phyloP scores from a whole-genome alignment of 1,139 yeast genomes.

The Lodderomyces metapsilosis region DNA sequence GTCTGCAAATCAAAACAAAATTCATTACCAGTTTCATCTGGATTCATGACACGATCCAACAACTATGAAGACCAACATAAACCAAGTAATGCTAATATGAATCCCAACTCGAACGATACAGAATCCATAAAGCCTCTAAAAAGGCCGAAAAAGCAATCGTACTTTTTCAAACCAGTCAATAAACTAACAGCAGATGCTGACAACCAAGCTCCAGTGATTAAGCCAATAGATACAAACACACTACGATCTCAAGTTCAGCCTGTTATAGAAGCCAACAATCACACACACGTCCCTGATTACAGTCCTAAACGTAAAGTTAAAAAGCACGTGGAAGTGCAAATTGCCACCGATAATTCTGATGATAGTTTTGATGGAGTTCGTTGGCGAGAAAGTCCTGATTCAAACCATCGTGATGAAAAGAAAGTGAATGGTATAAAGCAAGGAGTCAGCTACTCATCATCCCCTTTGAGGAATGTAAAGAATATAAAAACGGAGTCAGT shows the following conservation, averaged over 20 bases:
- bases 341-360: conserved; percentile 37
- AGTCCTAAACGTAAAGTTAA: conserved; percentile 1
- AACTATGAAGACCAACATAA: background rate
- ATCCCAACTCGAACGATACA: conserved; percentile 7
- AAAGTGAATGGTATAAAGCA: background rate
- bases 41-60: background rate
- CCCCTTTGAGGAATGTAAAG: conserved; percentile 33
- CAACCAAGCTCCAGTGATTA: conserved; percentile 1
- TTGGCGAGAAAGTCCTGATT: conserved; percentile 38
- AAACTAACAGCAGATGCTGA: conserved; percentile 12
- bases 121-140: conserved; percentile 16
- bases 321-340: conserved; percentile 4
- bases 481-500: conserved; percentile 2
- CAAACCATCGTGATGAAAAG: conserved; percentile 10
- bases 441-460: conserved; percentile 20
- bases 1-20: conserved; percentile 4
- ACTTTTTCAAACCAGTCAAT: conserved; percentile 41
- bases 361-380: conserved; percentile 48
- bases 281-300: background rate
- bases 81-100: background rate
- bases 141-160: conserved; percentile 30
- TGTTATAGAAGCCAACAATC: conserved; percentile 7
- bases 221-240: conserved; percentile 9
- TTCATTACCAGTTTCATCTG: too few relatives aligned
- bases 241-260: conserved; percentile 10